phyloP scores from a whole-genome alignment of 805 yeast species.

The Kodamaea kakaduensis region DNA sequence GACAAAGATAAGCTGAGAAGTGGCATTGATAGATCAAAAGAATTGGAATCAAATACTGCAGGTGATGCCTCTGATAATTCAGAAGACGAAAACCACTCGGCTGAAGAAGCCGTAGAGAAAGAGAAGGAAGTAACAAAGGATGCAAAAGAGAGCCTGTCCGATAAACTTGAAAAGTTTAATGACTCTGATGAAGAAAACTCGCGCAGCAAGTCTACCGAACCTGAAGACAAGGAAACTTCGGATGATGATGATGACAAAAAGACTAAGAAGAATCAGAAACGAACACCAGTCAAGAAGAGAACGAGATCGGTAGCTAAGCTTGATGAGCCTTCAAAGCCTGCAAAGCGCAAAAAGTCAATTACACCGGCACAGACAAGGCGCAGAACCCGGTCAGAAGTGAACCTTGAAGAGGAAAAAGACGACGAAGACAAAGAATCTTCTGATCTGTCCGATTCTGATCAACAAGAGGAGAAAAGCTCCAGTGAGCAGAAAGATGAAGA shows the following conservation, averaged over 20 bases:
- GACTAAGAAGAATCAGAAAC: constrained; percentile 1
- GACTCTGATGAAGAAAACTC: constrained; percentile 1
- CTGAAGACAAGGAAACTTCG: constrained; percentile 1
- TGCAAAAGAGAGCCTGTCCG: too few relatives aligned
- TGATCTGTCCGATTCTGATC: constrained; percentile 9
- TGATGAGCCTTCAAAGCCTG: constrained; percentile 11
- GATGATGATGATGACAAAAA: neutral
- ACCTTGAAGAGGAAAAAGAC: constrained; percentile 8
- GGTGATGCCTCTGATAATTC: too few relatives aligned
- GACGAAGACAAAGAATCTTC: constrained; percentile 9
- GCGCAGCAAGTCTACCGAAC: neutral
- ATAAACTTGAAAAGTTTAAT: neutral
- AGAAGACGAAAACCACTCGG: too few relatives aligned
- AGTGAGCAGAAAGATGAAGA: constrained; percentile 3
- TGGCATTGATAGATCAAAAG: too few relatives aligned
- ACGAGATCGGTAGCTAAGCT: constrained; percentile 19
- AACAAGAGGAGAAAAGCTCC: constrained; percentile 4
- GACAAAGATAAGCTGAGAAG: too few relatives aligned
- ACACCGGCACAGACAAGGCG: constrained; percentile 12
- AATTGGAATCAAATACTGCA: too few relatives aligned
- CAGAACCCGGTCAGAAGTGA: constrained; percentile 18
- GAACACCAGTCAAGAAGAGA: constrained; percentile 12
- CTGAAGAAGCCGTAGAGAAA: too few relatives aligned
- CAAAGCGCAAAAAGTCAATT: constrained; percentile 10
- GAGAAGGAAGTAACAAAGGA: neutral